A percentile compares a stretch with the other conserved stretches of the same genome.
These are phyloP conservation scores for Capsella bursapastoris DNA, from an alignment of 345 rosid species.

Conservation along the genomic window DNA sequence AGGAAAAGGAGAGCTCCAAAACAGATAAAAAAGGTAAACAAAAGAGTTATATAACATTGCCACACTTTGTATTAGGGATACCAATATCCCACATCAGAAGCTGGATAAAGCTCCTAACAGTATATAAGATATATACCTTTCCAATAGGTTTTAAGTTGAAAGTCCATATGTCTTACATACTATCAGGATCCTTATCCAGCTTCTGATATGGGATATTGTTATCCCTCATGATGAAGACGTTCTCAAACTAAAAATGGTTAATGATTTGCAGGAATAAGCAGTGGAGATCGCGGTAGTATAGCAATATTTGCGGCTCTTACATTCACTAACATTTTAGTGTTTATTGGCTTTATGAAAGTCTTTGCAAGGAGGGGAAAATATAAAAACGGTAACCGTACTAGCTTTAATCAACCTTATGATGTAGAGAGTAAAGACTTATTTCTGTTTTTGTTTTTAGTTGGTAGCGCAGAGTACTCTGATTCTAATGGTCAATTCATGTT, in stretches of 20 bases:
- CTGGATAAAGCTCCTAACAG: too few relatives aligned
- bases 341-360: not conserved
- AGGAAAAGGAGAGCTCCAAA: not conserved
- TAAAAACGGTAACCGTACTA: not conserved
- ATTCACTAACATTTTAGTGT: not conserved
- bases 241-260: not conserved
- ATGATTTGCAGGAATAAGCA: conserved; percentile 6
- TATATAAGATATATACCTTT: too few relatives aligned
- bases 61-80: too few relatives aligned
- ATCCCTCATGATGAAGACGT: not conserved
- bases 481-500: conserved; percentile 23
- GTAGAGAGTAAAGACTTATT: not conserved
- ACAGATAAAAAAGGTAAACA: not conserved
- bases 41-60: not conserved
- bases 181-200: too few relatives aligned
- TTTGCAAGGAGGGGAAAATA: not conserved
- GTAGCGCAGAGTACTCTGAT: not conserved
- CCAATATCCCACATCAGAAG: too few relatives aligned
- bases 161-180: too few relatives aligned
- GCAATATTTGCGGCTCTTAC: conserved; percentile 25
- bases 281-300: not conserved
- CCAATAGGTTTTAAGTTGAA: too few relatives aligned
- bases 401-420: not conserved
- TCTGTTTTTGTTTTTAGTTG: not conserved
- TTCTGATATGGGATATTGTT: too few relatives aligned